Evolutionary conservation across 179 eudicot genomes (phyloP).

Genomic region (Monotropa hypopitys): DNA sequence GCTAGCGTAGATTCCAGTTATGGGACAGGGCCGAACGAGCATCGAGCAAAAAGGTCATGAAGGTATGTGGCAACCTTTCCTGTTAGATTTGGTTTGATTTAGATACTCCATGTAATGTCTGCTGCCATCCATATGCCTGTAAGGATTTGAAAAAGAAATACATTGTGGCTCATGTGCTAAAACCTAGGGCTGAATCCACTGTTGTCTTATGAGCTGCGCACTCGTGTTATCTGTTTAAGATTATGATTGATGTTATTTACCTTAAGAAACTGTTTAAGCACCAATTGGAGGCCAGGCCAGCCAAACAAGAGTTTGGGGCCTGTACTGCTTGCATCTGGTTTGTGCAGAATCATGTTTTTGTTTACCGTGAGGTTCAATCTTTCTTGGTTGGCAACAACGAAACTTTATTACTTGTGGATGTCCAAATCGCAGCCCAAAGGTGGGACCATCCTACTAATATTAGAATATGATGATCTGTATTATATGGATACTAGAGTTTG

Average conservation of each 20-base stretch:
- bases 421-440: no score
- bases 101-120: neutral
- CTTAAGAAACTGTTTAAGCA: neutral
- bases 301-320: no score
- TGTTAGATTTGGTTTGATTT: neutral
- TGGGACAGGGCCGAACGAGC: neutral
- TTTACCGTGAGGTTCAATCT: no score
- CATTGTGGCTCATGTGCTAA: neutral
- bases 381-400: no score
- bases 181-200: neutral
- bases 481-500: no score
- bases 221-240: neutral
- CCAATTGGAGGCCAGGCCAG: no score
- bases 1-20: neutral
- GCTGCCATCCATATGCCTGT: neutral
- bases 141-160: neutral
- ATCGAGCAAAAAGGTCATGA: neutral
- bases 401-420: no score
- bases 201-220: neutral
- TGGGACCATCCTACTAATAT: no score
- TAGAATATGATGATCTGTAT: no score
- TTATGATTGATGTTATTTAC: neutral
- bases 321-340: no score
- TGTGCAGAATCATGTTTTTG: no score
- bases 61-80: constrained; percentile 6